Evolutionary conservation across 2,329 filamentous ascomycete genomes (phyloP), one percentile per base, ranked within the genome.

Genomic region (Trichothecium roseum): DNA sequence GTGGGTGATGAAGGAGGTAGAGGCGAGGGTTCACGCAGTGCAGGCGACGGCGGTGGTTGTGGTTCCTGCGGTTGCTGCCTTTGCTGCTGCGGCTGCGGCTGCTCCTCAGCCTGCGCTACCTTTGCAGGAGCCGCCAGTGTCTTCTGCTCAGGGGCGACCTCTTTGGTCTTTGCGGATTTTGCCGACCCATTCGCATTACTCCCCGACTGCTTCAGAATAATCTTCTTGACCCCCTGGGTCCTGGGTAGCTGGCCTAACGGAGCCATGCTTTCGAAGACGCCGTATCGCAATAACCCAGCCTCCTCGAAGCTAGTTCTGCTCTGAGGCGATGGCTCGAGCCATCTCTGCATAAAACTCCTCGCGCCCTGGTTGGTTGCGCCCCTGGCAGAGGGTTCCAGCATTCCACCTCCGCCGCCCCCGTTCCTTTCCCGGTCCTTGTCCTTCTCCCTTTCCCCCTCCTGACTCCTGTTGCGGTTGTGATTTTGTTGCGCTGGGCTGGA

Each of bases 211-310:
- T 64, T 66, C 37, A 69, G 45, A 26, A 69, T 63, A 35, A 70
- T 68, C 46, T 59, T 68, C 40, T 61, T 59, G 26, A 61, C 54
- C 33, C 51, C 39, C 34, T 41, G 48, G 27, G 57, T 69, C 58
- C 73, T 75, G 10, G 87, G 87, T 46, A 78, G 67, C 37, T 78
- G 71, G 28, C 87, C 87, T 37, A 94, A 63, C 18, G 87, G 80
- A 36, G 78, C 79, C 87, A 94, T 94, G 49, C 80, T 80, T 57
- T 84, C 80, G 39, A 93, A 66, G 14, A 93, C 83, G 43, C 84
- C 84, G 55, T 78, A 75, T 33, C 81, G 70, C 49, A 81, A 66
- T 46, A 91, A 70, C 30, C 82, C 83, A 38, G 71, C 75, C 53
- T 94, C 85, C 63, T 84, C 77, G 53, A 81, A 94, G 53, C 82